Evolutionary conservation across 805 yeast species (phyloP).

Genomic region (Candida maesae): DNA sequence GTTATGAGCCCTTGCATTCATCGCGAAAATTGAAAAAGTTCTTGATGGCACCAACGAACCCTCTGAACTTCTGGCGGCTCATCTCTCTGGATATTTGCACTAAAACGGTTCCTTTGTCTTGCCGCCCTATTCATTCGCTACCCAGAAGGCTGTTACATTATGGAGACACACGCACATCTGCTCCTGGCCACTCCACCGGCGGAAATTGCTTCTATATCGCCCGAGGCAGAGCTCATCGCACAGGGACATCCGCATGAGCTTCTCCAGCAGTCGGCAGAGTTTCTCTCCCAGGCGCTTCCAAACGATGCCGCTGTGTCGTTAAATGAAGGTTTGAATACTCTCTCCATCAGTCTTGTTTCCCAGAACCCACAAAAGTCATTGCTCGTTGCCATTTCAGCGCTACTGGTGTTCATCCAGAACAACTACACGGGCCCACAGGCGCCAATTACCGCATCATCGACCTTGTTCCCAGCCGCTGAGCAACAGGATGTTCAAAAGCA

Average conservation of each 20-base stretch:
- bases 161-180: constrained; percentile 14
- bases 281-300: constrained; percentile 5
- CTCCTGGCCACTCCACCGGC: constrained; percentile 12
- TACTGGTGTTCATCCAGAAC: constrained; percentile 67
- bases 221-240: constrained; percentile 3
- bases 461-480: constrained; percentile 20
- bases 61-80: no score
- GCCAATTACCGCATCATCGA: constrained; percentile 33
- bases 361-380: constrained; percentile 13
- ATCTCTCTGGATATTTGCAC: no score
- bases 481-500: constrained; percentile 17
- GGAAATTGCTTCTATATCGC: constrained; percentile 9
- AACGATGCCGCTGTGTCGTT: constrained; percentile 2
- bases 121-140: not conserved
- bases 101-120: no score
- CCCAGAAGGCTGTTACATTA: not conserved
- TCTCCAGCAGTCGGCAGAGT: constrained; percentile 2
- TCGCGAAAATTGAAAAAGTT: no score
- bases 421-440: constrained; percentile 83
- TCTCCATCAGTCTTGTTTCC: constrained; percentile 2
- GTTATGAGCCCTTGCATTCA: no score
- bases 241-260: constrained; percentile 11
- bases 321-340: constrained; percentile 8
- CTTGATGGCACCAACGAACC: no score
- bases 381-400: constrained; percentile 44